Evolutionary conservation across 2,329 filamentous ascomycete species (phyloP), one percentile per base, ranked within the genome.

Genomic region (Hysterium pulicare): DNA sequence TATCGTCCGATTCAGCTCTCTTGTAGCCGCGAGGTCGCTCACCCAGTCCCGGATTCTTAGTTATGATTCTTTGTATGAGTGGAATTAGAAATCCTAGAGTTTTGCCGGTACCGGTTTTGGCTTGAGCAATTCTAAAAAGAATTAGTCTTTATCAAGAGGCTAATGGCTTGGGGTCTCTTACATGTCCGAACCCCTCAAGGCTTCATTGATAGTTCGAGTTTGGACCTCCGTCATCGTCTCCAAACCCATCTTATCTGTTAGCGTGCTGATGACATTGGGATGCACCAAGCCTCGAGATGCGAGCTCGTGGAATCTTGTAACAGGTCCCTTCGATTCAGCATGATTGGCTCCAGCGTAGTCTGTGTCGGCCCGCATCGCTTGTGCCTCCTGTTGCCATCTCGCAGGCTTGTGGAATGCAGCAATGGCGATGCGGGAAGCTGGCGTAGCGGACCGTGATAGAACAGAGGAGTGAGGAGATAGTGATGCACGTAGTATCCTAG

Each of bases 71-170:
- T 64, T 96, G 88, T 40, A 97, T 71, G 6, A 90, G 74, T 38
- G 93, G 93, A 5, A 97, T 71, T 19, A 98, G 76, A 74, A 97
- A 98, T 26, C 88, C 93, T 44, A 97, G 72, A 0, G 93, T 98
- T 72, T 98, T 98, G 63, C 93, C 93, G 3, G 93, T 97, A 63
- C 93, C 93, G 7, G 93, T 98, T 71, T 88, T 95, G 46, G 93
- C 93, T 72, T 97, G 93, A 35, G 91, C 93, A 53, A 97, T 68
- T 41, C 64, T 60, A 57, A 49, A 48, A 33, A 23, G 41, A 44
- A 41, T 58, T 48, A 55, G 47, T 41, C 38, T 23, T 28, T 33
- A 35, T 28, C 7, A 38, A 33, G 35, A 23, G 21, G 15, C 22
- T 19, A 24, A 16, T 9, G 6, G 33, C 9, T 20, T 35, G 10